phyloP scores from a whole-genome alignment of 1,284 basidiomycete species.

The Malassezia slooffiae region DNA sequence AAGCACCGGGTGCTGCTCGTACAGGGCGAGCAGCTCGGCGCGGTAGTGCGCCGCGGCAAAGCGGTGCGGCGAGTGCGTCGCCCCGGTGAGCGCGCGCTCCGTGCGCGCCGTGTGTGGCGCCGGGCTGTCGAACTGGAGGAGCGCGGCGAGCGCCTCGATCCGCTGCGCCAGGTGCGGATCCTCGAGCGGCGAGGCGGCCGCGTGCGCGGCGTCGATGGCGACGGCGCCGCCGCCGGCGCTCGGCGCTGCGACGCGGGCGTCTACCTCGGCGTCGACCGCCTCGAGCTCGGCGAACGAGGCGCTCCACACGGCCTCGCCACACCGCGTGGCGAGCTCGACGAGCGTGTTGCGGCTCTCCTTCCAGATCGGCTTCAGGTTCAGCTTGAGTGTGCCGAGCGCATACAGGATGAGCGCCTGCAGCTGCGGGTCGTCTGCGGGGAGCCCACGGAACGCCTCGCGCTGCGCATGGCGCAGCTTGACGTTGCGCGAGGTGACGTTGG shows the following conservation, averaged over 20 bases:
- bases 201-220: constrained; percentile 12
- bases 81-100: neutral
- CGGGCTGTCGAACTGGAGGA: neutral
- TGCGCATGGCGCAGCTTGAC: constrained; percentile 34
- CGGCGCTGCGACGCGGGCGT: constrained; percentile 15
- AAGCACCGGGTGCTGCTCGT: constrained; percentile 7
- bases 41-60: constrained; percentile 8
- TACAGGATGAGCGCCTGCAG: constrained; percentile 19
- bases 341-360: constrained; percentile 30
- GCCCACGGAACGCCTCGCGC: constrained; percentile 15
- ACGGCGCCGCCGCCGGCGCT: constrained; percentile 18
- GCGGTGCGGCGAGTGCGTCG: neutral
- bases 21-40: constrained; percentile 9
- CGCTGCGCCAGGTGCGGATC: constrained; percentile 24
- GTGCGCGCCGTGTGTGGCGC: neutral
- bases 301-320: constrained; percentile 20
- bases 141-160: constrained; percentile 13
- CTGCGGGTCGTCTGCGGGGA: constrained; percentile 1
- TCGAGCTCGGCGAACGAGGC: constrained; percentile 19
- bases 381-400: constrained; percentile 35
- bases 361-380: constrained; percentile 44
- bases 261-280: constrained; percentile 10
- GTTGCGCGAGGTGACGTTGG: constrained; percentile 35
- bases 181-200: constrained; percentile 23
- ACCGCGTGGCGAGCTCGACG: constrained; percentile 21